Conservation (phyloP, 2,329 filamentous ascomycete genomes). For the Hypoxylon sp. region DNA sequence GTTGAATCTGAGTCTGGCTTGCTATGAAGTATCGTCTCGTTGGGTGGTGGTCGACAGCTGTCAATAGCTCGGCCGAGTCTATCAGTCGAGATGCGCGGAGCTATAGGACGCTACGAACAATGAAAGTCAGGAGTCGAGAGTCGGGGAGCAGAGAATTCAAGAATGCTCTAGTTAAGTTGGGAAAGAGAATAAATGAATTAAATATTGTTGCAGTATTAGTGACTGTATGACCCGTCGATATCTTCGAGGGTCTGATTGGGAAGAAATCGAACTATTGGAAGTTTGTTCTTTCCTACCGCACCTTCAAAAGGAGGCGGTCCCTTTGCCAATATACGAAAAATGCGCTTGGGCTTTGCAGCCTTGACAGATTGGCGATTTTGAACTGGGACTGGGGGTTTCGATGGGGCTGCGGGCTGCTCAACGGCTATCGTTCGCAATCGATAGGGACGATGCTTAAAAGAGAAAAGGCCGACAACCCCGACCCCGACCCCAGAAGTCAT, state of each 20-base stretch:
- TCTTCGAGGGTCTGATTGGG: slow-evolving; percentile 4
- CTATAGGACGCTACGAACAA: slow-evolving; percentile 19
- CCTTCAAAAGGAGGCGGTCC: slow-evolving; percentile 41
- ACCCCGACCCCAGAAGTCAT: slow-evolving; percentile 2
- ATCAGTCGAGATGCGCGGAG: slow-evolving; percentile 25
- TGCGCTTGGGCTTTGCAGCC: slow-evolving; percentile 38
- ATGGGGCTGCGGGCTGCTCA: slow-evolving; percentile 30
- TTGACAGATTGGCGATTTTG: slow-evolving; percentile 37
- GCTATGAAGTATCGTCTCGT: slow-evolving; percentile 6
- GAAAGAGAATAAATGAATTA: slow-evolving; percentile 27
- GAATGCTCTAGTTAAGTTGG: slow-evolving; percentile 2
- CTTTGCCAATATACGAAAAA: slow-evolving; percentile 34
- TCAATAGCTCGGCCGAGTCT: slow-evolving; percentile 10
- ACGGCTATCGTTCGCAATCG: slow-evolving; percentile 28
- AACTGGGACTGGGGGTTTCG: slow-evolving; percentile 20
- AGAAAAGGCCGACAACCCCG: slow-evolving; percentile 31
- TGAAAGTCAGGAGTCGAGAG: slow-evolving; percentile 14
- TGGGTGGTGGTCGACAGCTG: slow-evolving; percentile 13
- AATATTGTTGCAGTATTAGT: slow-evolving; percentile 24
- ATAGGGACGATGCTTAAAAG: slow-evolving; percentile 22
- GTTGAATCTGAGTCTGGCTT: slow-evolving; percentile 25
- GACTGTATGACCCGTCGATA: slow-evolving; percentile 13
- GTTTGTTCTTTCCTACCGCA: slow-evolving; percentile 36
- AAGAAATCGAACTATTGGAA: slow-evolving; percentile 20
- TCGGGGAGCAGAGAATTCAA: slow-evolving; percentile 16